phyloP scores from a whole-genome alignment of 164 flowering plant species.

The Kalanchoe fedtschenkoi region DNA sequence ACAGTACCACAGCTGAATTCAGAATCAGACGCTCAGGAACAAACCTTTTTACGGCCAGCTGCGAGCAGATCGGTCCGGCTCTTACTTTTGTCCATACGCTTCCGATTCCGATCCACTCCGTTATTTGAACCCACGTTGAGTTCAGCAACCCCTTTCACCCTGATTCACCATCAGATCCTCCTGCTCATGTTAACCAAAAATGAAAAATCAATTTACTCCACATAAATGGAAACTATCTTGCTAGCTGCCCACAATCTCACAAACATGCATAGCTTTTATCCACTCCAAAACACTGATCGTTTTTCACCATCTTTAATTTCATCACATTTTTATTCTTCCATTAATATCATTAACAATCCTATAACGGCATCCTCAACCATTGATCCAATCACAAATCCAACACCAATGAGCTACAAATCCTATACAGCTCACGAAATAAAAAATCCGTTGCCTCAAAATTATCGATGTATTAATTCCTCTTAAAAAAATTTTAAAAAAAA shows the following conservation, averaged over 20 bases:
- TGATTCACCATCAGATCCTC: conserved; percentile 16
- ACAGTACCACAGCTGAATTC: not conserved
- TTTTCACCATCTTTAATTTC: too few relatives aligned
- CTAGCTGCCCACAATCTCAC: not conserved
- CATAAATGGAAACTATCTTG: not conserved
- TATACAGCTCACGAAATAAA: not conserved
- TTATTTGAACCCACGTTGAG: conserved; percentile 10
- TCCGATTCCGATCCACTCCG: conserved; percentile 19
- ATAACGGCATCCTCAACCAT: not conserved
- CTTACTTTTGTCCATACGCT: conserved; percentile 68
- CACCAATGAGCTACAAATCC: not conserved
- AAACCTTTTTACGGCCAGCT: conserved; percentile 80
- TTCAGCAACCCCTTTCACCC: conserved; percentile 11
- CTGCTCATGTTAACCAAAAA: not conserved
- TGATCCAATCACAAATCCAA: not conserved
- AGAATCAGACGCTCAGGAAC: not conserved
- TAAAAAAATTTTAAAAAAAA: not conserved
- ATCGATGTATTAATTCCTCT: not conserved
- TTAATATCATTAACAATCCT: not conserved
- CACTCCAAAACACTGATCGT: not conserved
- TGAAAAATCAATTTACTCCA: not conserved
- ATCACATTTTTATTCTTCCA: not conserved
- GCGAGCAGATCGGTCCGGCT: conserved; percentile 78
- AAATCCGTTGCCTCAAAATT: not conserved
- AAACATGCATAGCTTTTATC: not conserved